Evolutionary conservation across 78 protist genomes (phyloP), one percentile per base, ranked within the genome.

Genomic region (Kipferlia bialata): DNA sequence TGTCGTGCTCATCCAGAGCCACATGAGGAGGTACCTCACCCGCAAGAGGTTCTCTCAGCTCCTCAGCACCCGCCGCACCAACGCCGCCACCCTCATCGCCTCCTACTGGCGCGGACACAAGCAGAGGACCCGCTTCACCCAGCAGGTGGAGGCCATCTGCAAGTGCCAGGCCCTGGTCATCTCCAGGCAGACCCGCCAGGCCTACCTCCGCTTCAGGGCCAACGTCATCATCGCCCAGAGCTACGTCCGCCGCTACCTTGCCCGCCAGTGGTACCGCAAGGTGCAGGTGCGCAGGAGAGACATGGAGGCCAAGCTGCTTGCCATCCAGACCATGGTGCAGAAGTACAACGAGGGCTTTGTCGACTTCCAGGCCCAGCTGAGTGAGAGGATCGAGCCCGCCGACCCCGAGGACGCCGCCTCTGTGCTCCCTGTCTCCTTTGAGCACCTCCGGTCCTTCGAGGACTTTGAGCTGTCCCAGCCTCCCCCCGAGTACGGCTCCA

Each of bases 151-250:
- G 20, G 13, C 45, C 26, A 2, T 67, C 60, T 5, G 16, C n/a
- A 20, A 37, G 53, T 38, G 58, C 53, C 72, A 67, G 29, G 72
- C 61, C 56, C 7, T 10, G 41, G 72, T 67, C 38, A 34, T 67
- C 51, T 12, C 55, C 6, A 7, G 72, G 37, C 72, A 67, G 53
- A 44, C 53, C 16, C n/a, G 66, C 26, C 24, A 33, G 1, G 72
- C 72, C 32, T 22, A 24, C 33, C n/a, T 64, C 22, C 1, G 29
- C 24, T 64, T 34, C 55, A 5, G 39, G 18, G 10, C 6, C 18
- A 31, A 64, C 59, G 48, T 34, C 22, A 31, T 64, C 55, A 7
- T 34, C 36, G 7, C 33, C 33, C 68, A 64, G 55, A 31, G 33
- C 59, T 2, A 29, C 10, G 39, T 29, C 22, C 68, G 68, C 22